Evolutionary conservation across 768 basidiomycete species (phyloP).

Genomic region (Agaricus sinodeliciosus): DNA sequence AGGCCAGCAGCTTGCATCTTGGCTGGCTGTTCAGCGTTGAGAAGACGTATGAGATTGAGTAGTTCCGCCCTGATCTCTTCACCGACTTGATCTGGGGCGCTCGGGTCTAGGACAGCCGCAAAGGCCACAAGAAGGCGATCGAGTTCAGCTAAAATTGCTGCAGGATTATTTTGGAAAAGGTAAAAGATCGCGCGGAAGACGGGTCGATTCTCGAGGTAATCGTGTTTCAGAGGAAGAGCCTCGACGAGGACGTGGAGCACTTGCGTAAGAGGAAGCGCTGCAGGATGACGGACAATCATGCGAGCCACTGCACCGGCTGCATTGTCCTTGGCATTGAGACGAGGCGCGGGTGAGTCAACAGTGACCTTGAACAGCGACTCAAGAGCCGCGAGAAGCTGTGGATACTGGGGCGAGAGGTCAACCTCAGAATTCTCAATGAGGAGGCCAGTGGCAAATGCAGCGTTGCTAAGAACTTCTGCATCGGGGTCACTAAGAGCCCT

Average conservation of each 20-base stretch:
- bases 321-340: constrained; percentile 89
- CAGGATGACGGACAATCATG: constrained; percentile 72
- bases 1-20: constrained; percentile 82
- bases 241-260: constrained; percentile 81
- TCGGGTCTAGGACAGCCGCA: constrained; percentile 75
- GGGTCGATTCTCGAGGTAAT: constrained; percentile 84
- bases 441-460: constrained; percentile 89
- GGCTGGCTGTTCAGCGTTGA: constrained; percentile 70
- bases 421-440: constrained; percentile 80
- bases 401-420: constrained; percentile 79
- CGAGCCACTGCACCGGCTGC: constrained; percentile 92
- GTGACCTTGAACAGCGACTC: constrained; percentile 73
- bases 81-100: constrained; percentile 65
- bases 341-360: constrained; percentile 54
- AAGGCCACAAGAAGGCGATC: constrained; percentile 79
- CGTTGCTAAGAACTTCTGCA: constrained; percentile 93
- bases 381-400: constrained; percentile 69
- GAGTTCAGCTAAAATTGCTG: constrained; percentile 65
- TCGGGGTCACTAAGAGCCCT: constrained; percentile 78
- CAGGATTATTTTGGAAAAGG: constrained; percentile 73
- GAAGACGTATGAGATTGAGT: constrained; percentile 60
- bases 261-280: constrained; percentile 82
- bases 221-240: constrained; percentile 82
- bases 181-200: constrained; percentile 87
- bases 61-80: constrained; percentile 75